Evolutionary conservation across 179 eudicot genomes (phyloP), one percentile per base, ranked within the genome.

Genomic region (Silene coronaria): DNA sequence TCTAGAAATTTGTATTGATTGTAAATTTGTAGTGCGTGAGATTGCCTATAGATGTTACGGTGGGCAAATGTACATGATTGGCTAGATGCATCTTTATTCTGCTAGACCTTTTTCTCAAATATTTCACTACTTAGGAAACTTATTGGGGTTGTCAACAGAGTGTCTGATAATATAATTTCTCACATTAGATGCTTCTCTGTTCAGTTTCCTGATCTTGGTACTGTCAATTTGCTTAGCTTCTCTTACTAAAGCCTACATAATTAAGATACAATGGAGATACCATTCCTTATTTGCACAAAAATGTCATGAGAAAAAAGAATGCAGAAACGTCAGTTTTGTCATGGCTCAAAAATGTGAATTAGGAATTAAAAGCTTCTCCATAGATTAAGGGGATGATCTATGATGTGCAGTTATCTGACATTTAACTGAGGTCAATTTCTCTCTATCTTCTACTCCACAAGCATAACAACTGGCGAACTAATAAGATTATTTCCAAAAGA

Each of bases 341-440:
- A 30, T 30, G 34, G 34, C 6, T 27, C 13, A 4, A 46, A 48
- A 59, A 36, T 36, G 5, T 36, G 42, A 36, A 7, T 7, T 36
- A 7, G 42, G 42, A 36, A 36, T 36, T 36, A 36, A 36, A 36
- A 36, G 42, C 42, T 36, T n/a, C n/a, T n/a, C n/a, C 30, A 6
- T 66, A 58, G 13, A 76, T 27, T 70, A 76, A 67, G 48, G 32
- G 30, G 42, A 36, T 38, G 42, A 36, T 38, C 27, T 76, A 57
- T 60, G 46, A 70, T 42, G 57, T 42, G 57, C 46, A 53, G 66
- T 57, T 26, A 23, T 51, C 59, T 30, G 58, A 38, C 55, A 42
- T 10, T 10, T 67, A 27, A 67, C n/a, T n/a, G 53, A 48, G 42
- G 36, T 51, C 42, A 51, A 23, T 42, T 69, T 59, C 27, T 63